Conservation (phyloP, 305 asterid genomes). For the Nicotiana rustica region DNA sequence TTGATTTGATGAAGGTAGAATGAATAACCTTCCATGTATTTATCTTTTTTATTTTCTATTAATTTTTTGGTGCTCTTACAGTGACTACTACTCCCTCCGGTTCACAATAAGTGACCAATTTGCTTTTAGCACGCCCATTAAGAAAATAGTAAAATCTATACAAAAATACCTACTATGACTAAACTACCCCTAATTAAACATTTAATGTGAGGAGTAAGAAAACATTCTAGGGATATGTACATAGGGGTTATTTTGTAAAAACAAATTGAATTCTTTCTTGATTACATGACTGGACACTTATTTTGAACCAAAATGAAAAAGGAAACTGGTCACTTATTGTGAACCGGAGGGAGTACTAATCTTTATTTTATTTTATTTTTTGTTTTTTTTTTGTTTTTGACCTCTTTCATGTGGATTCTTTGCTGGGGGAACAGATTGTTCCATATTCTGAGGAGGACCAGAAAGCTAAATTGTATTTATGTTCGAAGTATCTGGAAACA, state of each 20-base stretch:
- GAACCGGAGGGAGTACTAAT: conserved; percentile 4
- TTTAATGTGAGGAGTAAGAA: too few relatives aligned
- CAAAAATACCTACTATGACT: too few relatives aligned
- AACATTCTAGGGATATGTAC: too few relatives aligned
- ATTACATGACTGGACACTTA: too few relatives aligned
- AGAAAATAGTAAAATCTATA: too few relatives aligned
- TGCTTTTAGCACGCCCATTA: too few relatives aligned
- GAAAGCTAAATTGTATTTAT: conserved; percentile 76
- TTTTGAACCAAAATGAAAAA: too few relatives aligned
- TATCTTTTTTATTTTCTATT: conserved; percentile 29
- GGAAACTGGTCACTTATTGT: too few relatives aligned
- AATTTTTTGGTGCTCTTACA: conserved; percentile 29
- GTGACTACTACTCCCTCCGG: background rate
- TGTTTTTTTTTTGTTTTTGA: background rate
- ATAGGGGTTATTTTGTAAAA: too few relatives aligned
- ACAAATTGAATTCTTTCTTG: too few relatives aligned
- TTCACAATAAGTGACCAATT: too few relatives aligned
- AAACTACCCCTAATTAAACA: too few relatives aligned
- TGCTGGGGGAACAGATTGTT: conserved; percentile 61
- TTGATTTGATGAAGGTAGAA: conserved; percentile 93
- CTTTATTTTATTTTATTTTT: conserved; percentile 19
- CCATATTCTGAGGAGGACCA: conserved; percentile 78
- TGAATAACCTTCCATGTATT: conserved; percentile 23
- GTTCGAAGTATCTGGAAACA: conserved; percentile 95
- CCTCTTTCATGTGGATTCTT: conserved; percentile 37